Percentiles rank a stretch among this genome's conserved stretches.
These are phyloP conservation scores for Teratosphaeriaceae sp. DNA, from an alignment of 2,329 filamentous ascomycete species.

Conservation along the genomic window DNA sequence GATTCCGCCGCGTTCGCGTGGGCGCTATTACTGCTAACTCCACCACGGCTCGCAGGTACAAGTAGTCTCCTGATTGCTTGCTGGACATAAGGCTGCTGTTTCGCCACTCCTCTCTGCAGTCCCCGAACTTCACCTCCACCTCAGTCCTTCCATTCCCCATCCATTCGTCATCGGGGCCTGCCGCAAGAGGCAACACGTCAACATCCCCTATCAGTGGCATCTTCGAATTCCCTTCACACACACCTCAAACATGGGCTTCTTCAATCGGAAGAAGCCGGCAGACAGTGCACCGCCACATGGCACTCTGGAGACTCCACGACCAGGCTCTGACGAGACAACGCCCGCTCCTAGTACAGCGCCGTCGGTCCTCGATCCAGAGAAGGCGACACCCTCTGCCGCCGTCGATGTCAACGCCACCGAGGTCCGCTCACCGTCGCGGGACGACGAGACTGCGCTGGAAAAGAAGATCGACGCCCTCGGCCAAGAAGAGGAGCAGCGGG, in stretches of 20 bases:
- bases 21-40: background rate
- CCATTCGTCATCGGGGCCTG: background rate
- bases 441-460: background rate
- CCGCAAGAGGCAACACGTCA: background rate
- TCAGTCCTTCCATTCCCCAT: background rate
- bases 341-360: conserved; percentile 6
- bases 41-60: background rate
- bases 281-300: conserved; percentile 2
- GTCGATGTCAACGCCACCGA: conserved; percentile 1
- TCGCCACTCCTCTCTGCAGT: background rate
- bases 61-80: too few relatives aligned
- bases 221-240: background rate
- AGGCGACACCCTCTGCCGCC: conserved; percentile 5
- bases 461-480: conserved; percentile 7
- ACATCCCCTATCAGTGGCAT: background rate
- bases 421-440: conserved; percentile 1
- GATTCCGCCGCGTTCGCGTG: too few relatives aligned
- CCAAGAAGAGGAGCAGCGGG: conserved; percentile 12
- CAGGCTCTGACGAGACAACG: conserved; percentile 11
- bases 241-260: conserved; percentile 13
- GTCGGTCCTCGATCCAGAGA: conserved; percentile 9
- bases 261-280: conserved; percentile 13
- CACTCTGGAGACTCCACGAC: conserved; percentile 8
- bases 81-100: too few relatives aligned
- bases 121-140: too few relatives aligned